Evolutionary conservation across 2,329 filamentous ascomycete genomes (phyloP).

Genomic region (Colletotrichum siamense): DNA sequence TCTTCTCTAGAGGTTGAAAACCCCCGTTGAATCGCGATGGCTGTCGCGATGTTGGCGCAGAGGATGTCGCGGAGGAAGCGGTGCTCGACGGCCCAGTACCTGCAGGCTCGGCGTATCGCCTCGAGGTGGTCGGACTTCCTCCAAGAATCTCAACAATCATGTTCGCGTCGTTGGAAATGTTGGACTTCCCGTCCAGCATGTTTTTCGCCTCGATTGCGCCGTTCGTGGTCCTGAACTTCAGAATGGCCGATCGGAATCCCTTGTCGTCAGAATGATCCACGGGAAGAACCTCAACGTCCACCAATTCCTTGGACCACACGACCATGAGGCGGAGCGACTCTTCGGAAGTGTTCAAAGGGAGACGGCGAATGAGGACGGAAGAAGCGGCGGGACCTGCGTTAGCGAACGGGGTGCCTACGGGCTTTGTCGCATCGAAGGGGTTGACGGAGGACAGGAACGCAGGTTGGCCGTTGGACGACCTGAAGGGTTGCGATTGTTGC

Average conservation of each 20-base stretch:
- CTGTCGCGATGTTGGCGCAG: slow-evolving; percentile 55
- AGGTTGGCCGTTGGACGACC: slow-evolving; percentile 41
- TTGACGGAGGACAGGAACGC: slow-evolving; percentile 33
- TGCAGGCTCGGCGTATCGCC: slow-evolving; percentile 29
- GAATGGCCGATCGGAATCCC: slow-evolving; percentile 56
- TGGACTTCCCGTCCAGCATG: slow-evolving; percentile 62
- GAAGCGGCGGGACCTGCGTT: slow-evolving; percentile 38
- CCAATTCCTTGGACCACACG: slow-evolving; percentile 62
- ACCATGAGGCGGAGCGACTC: slow-evolving; percentile 62
- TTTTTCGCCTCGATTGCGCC: slow-evolving; percentile 62
- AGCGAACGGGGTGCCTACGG: slow-evolving; percentile 45
- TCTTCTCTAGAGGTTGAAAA: slow-evolving; percentile 66
- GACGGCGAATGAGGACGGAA: slow-evolving; percentile 57
- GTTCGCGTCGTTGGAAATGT: slow-evolving; percentile 53
- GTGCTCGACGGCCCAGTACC: slow-evolving; percentile 30
- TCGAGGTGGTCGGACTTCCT: slow-evolving; percentile 38
- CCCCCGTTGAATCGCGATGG: slow-evolving; percentile 62
- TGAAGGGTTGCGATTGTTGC: slow-evolving; percentile 43
- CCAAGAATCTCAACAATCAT: slow-evolving; percentile 64
- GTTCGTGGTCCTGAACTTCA: slow-evolving; percentile 57
- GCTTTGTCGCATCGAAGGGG: slow-evolving; percentile 44
- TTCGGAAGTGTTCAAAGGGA: slow-evolving; percentile 59
- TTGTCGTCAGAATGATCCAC: slow-evolving; percentile 54
- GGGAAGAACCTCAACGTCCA: slow-evolving; percentile 56
- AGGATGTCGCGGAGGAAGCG: slow-evolving; percentile 46